phyloP scores from a whole-genome alignment of 1,284 basidiomycete genomes.

The Laetiporus sulphureus region DNA sequence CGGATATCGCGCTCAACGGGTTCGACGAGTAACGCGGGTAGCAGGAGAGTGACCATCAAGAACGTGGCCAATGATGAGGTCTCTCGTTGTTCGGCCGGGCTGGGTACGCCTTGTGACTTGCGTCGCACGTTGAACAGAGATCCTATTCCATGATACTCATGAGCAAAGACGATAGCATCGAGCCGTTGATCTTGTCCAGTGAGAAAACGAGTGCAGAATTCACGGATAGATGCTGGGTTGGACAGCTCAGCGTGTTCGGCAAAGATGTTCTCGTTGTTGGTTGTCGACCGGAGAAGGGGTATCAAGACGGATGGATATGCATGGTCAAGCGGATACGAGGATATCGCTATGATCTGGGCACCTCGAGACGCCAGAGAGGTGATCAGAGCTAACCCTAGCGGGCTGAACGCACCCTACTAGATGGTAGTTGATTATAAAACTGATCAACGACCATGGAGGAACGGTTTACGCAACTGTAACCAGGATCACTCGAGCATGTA shows the following conservation, averaged over 20 bases:
- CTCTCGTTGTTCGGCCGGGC: constrained; percentile 32
- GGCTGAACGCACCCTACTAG: constrained; percentile 63
- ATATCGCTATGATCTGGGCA: constrained; percentile 68
- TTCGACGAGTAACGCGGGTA: constrained; percentile 72
- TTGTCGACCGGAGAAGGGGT: constrained; percentile 54
- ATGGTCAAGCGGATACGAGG: constrained; percentile 49
- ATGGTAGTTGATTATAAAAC: constrained; percentile 4
- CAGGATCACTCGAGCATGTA: constrained; percentile 64
- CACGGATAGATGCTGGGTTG: constrained; percentile 54
- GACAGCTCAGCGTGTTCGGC: constrained; percentile 68
- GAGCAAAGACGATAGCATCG: constrained; percentile 66
- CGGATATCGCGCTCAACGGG: constrained; percentile 81
- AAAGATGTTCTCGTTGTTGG: constrained; percentile 67
- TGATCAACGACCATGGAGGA: background rate
- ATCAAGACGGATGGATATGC: constrained; percentile 52
- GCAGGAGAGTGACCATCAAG: constrained; percentile 68
- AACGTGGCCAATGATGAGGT: constrained; percentile 62
- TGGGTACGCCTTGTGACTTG: constrained; percentile 4
- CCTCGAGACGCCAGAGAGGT: constrained; percentile 62
- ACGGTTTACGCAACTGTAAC: constrained; percentile 53
- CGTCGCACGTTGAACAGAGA: constrained; percentile 27
- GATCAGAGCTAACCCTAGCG: constrained; percentile 59
- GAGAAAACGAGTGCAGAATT: constrained; percentile 61
- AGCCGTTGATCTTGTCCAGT: constrained; percentile 57
- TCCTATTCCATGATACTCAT: constrained; percentile 66